Evolutionary conservation across 169 alveolate species (phyloP).

Genomic region (Plasmodium berghei): DNA sequence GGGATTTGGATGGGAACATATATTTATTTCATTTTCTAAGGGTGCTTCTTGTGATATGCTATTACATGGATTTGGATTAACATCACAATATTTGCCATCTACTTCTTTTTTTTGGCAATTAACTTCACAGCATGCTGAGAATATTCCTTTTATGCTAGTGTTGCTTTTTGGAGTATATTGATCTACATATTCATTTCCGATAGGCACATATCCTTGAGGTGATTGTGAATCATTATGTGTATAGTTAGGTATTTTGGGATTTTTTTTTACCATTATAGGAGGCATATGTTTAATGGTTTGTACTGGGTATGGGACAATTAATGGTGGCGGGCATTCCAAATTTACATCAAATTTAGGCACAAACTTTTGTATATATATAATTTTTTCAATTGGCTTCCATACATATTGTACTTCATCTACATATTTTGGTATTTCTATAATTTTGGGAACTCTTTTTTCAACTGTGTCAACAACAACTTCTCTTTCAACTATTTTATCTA

Average conservation of each 20-base stretch:
- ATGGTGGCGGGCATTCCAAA: constrained; percentile 91
- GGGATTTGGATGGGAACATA: constrained; percentile 7
- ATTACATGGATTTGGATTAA: background rate
- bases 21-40: constrained; percentile 10
- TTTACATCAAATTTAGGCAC: constrained; percentile 90
- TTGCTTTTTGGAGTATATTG: constrained; percentile 66
- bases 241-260: constrained; percentile 71
- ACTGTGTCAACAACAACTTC: constrained; percentile 89
- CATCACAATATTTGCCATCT: background rate
- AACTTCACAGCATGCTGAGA: constrained; percentile 32
- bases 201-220: constrained; percentile 85
- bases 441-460: constrained; percentile 89
- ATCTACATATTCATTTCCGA: constrained; percentile 80
- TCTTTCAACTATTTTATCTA: constrained; percentile 87
- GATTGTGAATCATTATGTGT: constrained; percentile 71
- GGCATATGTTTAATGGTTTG: constrained; percentile 88
- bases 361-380: constrained; percentile 85
- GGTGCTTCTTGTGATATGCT: background rate
- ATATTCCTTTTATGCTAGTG: background rate
- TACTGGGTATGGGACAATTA: constrained; percentile 89
- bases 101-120: background rate
- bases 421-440: constrained; percentile 87
- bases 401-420: constrained; percentile 88
- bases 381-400: constrained; percentile 90
- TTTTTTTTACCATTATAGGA: constrained; percentile 87